phyloP scores from a whole-genome alignment of 2,329 filamentous ascomycete genomes.

The Aspergillus sp. region DNA sequence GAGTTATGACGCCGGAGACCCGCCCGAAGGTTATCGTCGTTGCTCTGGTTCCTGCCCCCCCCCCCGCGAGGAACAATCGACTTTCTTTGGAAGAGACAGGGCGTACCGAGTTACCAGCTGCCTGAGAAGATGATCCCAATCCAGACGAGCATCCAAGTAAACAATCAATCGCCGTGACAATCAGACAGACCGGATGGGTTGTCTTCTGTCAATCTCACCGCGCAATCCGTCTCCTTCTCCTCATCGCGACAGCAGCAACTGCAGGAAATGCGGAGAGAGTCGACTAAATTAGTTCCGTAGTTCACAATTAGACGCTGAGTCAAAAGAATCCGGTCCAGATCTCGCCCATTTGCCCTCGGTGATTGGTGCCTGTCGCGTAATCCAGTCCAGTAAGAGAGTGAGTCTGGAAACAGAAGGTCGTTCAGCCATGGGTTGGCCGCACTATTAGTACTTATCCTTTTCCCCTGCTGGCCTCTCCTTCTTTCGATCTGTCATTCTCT shows the following conservation, averaged over 20 bases:
- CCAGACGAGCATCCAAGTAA: too few relatives aligned
- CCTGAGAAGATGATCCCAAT: too few relatives aligned
- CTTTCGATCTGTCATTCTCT: slow-evolving; percentile 12
- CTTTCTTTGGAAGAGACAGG: too few relatives aligned
- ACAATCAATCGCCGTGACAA: too few relatives aligned
- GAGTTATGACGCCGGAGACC: too few relatives aligned
- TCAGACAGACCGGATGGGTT: too few relatives aligned
- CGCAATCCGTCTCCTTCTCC: not conserved
- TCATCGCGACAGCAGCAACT: not conserved
- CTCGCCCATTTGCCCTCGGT: slow-evolving; percentile 8
- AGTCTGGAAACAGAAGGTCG: slow-evolving; percentile 4
- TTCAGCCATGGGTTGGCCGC: not conserved
- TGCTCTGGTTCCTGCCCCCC: not conserved
- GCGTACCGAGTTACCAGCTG: too few relatives aligned
- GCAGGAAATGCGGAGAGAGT: slow-evolving; percentile 18
- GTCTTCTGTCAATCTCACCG: not conserved
- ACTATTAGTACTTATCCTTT: not conserved
- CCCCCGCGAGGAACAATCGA: not conserved
- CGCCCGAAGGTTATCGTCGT: not conserved
- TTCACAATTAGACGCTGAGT: slow-evolving; percentile 15
- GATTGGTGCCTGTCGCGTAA: slow-evolving; percentile 15
- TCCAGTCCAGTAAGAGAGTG: not conserved
- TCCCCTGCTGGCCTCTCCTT: slow-evolving; percentile 9
- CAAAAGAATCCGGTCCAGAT: slow-evolving; percentile 20
- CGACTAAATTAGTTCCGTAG: not conserved